phyloP scores from a whole-genome alignment of 2,329 filamentous ascomycete species.

The Fragosphaeria purpurea region DNA sequence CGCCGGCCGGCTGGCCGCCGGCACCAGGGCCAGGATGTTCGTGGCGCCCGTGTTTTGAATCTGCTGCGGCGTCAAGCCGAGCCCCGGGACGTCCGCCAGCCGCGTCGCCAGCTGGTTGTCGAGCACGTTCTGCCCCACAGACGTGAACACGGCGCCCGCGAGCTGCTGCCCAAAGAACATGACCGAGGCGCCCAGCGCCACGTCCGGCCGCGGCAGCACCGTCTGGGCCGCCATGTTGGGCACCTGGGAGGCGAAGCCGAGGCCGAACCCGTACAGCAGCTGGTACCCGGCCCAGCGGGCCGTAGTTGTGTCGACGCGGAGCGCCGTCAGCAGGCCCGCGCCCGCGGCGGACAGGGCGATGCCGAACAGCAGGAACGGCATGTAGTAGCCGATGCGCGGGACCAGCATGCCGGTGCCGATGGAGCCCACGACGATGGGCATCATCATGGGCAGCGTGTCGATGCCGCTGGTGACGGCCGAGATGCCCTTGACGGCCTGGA shows the following conservation, averaged over 20 bases:
- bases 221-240: conserved; percentile 38
- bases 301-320: conserved; percentile 25
- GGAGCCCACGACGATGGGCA: conserved; percentile 26
- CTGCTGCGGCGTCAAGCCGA: not conserved
- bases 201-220: conserved; percentile 30
- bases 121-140: conserved; percentile 10
- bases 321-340: conserved; percentile 42
- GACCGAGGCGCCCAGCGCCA: conserved; percentile 31
- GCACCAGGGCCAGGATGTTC: not conserved
- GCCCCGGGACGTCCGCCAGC: not conserved
- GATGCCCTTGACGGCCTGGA: conserved; percentile 31
- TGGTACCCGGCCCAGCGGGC: conserved; percentile 27
- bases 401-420: conserved; percentile 27
- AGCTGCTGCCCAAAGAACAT: conserved; percentile 29
- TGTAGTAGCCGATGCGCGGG: conserved; percentile 27
- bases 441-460: conserved; percentile 28
- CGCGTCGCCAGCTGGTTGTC: conserved; percentile 7
- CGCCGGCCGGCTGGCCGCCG: not conserved
- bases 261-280: conserved; percentile 33
- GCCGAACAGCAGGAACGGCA: conserved; percentile 10
- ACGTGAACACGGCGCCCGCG: conserved; percentile 10
- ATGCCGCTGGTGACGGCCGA: conserved; percentile 30
- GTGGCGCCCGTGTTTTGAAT: conserved; percentile 7
- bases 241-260: conserved; percentile 33
- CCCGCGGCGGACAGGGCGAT: conserved; percentile 8